A percentile compares a stretch with the other conserved stretches of the same genome.
Evolutionary conservation across 192 early-diverging fungal genomes (phyloP).

Genomic region (Coemansia sp.): DNA sequence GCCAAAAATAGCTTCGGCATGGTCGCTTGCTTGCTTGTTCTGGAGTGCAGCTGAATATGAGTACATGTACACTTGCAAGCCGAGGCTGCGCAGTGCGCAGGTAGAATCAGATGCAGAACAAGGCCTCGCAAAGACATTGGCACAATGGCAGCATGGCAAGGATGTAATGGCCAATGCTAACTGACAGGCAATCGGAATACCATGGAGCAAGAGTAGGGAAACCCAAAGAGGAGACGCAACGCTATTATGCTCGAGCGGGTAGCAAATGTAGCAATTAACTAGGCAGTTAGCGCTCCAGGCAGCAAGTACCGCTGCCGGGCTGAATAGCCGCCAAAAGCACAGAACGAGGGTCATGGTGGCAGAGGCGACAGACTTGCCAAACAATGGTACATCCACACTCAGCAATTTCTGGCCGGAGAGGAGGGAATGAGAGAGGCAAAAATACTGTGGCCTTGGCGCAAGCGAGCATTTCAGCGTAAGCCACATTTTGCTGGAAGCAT

Average conservation of each 20-base stretch:
- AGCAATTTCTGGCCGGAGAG: neutral
- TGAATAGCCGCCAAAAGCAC: no score
- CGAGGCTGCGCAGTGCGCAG: neutral
- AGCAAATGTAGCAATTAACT: neutral
- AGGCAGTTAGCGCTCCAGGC: neutral
- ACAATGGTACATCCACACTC: neutral
- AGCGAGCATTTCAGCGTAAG: neutral
- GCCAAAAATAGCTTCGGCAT: neutral
- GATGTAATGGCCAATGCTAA: neutral
- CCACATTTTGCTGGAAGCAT: conserved; percentile 5
- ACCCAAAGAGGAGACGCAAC: neutral
- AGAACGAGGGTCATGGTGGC: no score
- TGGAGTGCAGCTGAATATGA: neutral
- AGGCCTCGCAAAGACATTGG: neutral
- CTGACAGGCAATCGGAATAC: neutral
- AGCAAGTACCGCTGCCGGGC: no score
- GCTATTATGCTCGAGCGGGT: neutral
- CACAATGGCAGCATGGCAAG: neutral
- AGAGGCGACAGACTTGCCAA: neutral
- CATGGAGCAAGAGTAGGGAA: neutral
- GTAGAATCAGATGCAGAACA: conserved; percentile 7
- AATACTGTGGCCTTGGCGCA: neutral
- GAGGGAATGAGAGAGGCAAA: neutral
- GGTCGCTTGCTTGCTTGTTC: neutral
- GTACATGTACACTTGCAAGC: neutral